Evolutionary conservation across 2,329 filamentous ascomycete genomes (phyloP).

Genomic region (Claviceps sp.): DNA sequence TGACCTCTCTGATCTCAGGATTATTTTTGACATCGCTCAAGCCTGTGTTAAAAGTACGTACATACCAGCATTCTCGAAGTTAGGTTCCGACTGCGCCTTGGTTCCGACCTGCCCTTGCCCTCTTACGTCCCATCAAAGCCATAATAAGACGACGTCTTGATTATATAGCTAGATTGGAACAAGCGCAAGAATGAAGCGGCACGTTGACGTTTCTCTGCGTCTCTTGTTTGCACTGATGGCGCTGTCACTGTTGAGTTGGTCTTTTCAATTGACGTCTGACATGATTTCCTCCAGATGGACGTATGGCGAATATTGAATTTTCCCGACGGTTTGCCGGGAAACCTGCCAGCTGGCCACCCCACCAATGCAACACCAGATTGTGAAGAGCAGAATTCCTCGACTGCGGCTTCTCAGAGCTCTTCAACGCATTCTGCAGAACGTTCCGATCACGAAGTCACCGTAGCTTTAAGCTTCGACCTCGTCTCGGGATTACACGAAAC

Average conservation of each 20-base stretch:
- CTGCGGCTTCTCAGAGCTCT: too few relatives aligned
- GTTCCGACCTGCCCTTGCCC: not conserved
- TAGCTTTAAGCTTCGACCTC: too few relatives aligned
- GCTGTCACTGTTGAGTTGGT: constrained; percentile 21
- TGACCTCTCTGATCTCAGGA: too few relatives aligned
- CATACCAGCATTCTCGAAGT: not conserved
- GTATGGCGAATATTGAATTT: not conserved
- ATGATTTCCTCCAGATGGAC: constrained; percentile 18
- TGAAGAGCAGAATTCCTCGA: too few relatives aligned
- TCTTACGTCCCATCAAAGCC: not conserved
- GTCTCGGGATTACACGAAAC: too few relatives aligned
- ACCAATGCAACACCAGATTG: too few relatives aligned
- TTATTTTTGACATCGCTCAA: too few relatives aligned
- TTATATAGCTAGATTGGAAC: not conserved
- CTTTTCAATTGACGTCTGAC: constrained; percentile 18
- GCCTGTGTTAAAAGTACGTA: not conserved
- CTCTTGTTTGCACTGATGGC: constrained; percentile 1
- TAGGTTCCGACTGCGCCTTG: too few relatives aligned
- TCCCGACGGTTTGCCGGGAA: too few relatives aligned
- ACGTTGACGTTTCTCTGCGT: not conserved
- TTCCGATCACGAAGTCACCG: too few relatives aligned
- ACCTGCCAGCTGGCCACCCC: too few relatives aligned
- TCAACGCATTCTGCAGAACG: too few relatives aligned
- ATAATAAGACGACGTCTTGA: not conserved
- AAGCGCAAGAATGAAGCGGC: not conserved